Conservation (phyloP, 306 rosid genomes). For the Lathyrus oleraceus region DNA sequence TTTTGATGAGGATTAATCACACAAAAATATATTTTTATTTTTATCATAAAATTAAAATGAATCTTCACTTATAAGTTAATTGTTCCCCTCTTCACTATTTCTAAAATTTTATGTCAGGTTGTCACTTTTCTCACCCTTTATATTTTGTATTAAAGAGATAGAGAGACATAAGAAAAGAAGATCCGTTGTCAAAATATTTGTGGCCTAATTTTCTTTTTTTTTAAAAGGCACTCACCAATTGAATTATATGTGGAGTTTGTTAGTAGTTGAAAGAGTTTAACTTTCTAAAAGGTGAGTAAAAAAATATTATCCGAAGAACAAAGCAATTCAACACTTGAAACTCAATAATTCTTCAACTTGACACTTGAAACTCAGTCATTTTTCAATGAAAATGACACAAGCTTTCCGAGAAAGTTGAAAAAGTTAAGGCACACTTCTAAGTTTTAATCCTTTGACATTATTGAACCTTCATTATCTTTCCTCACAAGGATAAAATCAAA, state of each 20-base stretch:
- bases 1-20: no score
- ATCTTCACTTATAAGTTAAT: no score
- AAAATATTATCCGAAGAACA: not conserved
- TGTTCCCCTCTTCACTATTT: no score
- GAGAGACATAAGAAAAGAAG: not conserved
- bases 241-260: not conserved
- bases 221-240: not conserved
- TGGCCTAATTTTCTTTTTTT: not conserved
- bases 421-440: not conserved
- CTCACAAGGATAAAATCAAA: not conserved
- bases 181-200: not conserved
- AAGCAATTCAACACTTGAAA: not conserved
- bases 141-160: not conserved
- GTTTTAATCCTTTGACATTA: not conserved
- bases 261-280: not conserved
- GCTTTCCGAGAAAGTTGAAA: not conserved
- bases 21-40: no score
- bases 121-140: not conserved
- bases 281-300: not conserved
- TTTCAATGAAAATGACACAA: not conserved
- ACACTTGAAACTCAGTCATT: not conserved
- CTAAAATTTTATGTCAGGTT: not conserved
- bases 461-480: not conserved
- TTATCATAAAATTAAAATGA: no score
- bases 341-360: not conserved